Conservation (phyloP, 768 basidiomycete genomes). For the Gloeophyllum trabeum region DNA sequence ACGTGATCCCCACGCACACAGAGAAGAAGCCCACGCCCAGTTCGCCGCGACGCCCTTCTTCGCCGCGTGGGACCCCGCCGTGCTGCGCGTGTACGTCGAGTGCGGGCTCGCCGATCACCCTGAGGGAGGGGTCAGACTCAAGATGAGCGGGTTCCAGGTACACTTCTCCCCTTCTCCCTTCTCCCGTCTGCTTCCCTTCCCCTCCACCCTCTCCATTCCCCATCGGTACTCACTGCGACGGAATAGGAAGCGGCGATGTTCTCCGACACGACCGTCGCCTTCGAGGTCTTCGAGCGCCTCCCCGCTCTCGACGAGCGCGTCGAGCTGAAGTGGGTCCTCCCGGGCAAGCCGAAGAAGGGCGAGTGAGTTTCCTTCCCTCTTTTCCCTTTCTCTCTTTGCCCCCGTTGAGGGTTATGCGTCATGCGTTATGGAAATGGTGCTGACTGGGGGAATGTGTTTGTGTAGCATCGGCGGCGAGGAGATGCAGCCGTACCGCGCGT, state of each 20-base stretch:
- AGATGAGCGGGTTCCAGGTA: slow-evolving; percentile 48
- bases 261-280: slow-evolving; percentile 25
- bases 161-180: too few relatives aligned
- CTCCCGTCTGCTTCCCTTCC: too few relatives aligned
- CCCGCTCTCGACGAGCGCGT: slow-evolving; percentile 34
- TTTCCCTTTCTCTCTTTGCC: neutral
- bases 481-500: slow-evolving; percentile 12
- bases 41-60: slow-evolving; percentile 59
- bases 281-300: slow-evolving; percentile 27
- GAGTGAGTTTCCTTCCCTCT: slow-evolving; percentile 5
- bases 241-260: slow-evolving; percentile 52
- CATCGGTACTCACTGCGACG: too few relatives aligned
- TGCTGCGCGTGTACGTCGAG: slow-evolving; percentile 48
- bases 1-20: slow-evolving; percentile 12
- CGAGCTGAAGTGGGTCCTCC: slow-evolving; percentile 43
- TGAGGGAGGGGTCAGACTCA: slow-evolving; percentile 38
- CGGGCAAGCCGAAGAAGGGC: slow-evolving; percentile 29
- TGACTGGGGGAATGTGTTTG: slow-evolving; percentile 1
- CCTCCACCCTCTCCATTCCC: too few relatives aligned
- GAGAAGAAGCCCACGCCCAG: slow-evolving; percentile 44
- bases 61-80: slow-evolving; percentile 52
- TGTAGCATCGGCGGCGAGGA: slow-evolving; percentile 5
- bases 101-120: slow-evolving; percentile 34
- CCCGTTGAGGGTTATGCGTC: too few relatives aligned
- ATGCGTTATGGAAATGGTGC: too few relatives aligned